A percentile compares a stretch with the other conserved stretches of the same genome.
phyloP scores from a whole-genome alignment of 352 stramenopile species.

The Saprolegnia parasitica region DNA sequence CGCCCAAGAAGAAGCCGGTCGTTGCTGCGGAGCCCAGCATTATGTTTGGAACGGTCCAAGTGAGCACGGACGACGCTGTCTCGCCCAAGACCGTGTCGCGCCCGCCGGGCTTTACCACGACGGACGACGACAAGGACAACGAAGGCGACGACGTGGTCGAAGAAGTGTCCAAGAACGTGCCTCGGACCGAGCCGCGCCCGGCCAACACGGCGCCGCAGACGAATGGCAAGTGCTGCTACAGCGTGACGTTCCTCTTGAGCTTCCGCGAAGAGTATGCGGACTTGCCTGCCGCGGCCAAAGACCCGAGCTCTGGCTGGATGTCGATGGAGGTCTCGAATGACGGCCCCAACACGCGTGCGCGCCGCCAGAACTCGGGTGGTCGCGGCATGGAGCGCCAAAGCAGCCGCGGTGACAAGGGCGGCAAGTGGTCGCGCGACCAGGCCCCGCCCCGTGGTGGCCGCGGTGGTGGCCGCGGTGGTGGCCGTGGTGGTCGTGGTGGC shows the following conservation, averaged over 20 bases:
- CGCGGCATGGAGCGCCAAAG: constrained; percentile 40
- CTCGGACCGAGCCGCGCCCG: background rate
- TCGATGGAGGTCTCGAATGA: constrained; percentile 66
- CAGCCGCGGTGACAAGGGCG: constrained; percentile 31
- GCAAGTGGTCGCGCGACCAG: constrained; percentile 16
- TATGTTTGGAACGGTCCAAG: constrained; percentile 16
- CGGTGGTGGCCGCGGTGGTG: constrained; percentile 37
- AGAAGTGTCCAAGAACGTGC: constrained; percentile 24
- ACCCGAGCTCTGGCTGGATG: constrained; percentile 50
- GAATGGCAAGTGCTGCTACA: constrained; percentile 51
- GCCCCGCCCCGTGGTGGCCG: constrained; percentile 33
- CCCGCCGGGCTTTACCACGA: constrained; percentile 3
- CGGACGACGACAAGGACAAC: constrained; percentile 5
- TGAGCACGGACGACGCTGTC: background rate
- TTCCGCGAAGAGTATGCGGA: constrained; percentile 58
- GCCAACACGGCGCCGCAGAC: constrained; percentile 26
- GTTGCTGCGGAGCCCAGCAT: background rate
- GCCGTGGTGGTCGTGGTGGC: constrained; percentile 44
- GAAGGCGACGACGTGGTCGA: background rate
- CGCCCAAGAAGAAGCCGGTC: background rate
- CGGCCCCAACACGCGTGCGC: constrained; percentile 37
- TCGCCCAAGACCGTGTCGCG: constrained; percentile 13
- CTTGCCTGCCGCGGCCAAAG: constrained; percentile 38
- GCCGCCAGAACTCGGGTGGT: background rate
- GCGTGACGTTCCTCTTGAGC: constrained; percentile 51